Base-by-base conservation (phyloP, 352 stramenopile species). In the Lagenidium giganteum region DNA sequence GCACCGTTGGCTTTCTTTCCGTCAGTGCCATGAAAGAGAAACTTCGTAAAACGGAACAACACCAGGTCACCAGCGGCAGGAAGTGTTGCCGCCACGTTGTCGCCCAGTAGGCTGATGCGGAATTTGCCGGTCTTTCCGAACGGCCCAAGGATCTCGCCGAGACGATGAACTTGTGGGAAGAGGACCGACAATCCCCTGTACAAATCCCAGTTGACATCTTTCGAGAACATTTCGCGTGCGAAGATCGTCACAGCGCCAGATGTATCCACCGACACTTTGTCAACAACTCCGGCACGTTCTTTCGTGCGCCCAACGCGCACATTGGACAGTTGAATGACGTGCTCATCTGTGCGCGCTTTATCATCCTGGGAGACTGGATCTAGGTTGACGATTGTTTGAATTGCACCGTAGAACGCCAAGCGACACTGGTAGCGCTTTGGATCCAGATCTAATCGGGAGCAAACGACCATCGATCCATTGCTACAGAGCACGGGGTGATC, bases 51-150 rank as follows among this genome's bases (percentile, higher is more conserved):
- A 1, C 75, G 72, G 28, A 90, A 24, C n/a, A 76, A 49, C 24
- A 87, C 35, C 3, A 48, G 52, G 31, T 87, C 74, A 0, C 78
- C 70, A 23, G 42, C 22, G 4, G 16, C 22, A n/a, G 69, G 71
- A 6, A 41, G 5, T 2, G 11, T 14, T n/a, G 17, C 6, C n/a
- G 39, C 12, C 12, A 24, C 12, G 23, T 30, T 32, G 16, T 16
- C 41, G 26, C 31, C 29, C 14, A 50, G 3, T 16, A 87, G 40
- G 11, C 62, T 51, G 20, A 87, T 54, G 5, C 70, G 67, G 28
- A 83, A 85, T 53, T 95, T 95, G 31, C 78, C 83, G 14, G 74
- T 67, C 46, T 92, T 95, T 4, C 83, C 83, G 57, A 95, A 95
- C 14, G 80, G 70, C 5, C 67, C 75, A 2, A 83, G 30, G 34